Conservation (phyloP, 345 rosid species). For the Acer yangbiense region DNA sequence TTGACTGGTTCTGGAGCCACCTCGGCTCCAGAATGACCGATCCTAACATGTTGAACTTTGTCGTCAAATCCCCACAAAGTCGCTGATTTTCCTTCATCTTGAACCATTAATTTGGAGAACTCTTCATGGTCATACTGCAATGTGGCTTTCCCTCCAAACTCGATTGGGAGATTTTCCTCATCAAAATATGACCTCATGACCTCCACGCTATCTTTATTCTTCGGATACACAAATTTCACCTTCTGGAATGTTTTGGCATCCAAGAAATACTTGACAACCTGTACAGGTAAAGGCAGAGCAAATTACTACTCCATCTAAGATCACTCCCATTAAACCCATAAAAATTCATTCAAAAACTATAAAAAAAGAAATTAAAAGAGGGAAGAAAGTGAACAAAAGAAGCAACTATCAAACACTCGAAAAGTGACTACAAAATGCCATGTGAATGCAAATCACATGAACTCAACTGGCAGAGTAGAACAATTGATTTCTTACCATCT, state of each 20-base stretch:
- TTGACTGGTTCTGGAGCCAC: conserved; percentile 56
- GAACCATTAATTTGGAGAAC: conserved; percentile 72
- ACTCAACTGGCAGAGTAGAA: background rate
- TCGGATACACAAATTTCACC: conserved; percentile 94
- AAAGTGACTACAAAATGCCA: background rate
- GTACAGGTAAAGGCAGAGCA: conserved; percentile 14
- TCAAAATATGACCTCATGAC: conserved; percentile 76
- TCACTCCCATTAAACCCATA: background rate
- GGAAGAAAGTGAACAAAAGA: background rate
- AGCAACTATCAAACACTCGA: background rate
- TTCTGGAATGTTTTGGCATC: conserved; percentile 85
- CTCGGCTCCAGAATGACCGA: conserved; percentile 54
- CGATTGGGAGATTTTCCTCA: conserved; percentile 77
- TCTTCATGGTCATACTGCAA: conserved; percentile 81
- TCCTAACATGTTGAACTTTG: conserved; percentile 34
- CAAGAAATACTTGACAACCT: conserved; percentile 87
- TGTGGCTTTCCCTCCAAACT: conserved; percentile 82
- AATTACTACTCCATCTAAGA: background rate
- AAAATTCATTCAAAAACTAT: no score
- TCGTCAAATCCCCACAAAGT: conserved; percentile 59
- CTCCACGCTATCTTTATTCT: conserved; percentile 75
- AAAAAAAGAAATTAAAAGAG: background rate
- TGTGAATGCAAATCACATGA: background rate
- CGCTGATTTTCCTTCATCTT: conserved; percentile 73
- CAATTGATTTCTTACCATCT: background rate